Conservation (phyloP, 192 early-diverging fungal species). For the Coemansia asiatica region DNA sequence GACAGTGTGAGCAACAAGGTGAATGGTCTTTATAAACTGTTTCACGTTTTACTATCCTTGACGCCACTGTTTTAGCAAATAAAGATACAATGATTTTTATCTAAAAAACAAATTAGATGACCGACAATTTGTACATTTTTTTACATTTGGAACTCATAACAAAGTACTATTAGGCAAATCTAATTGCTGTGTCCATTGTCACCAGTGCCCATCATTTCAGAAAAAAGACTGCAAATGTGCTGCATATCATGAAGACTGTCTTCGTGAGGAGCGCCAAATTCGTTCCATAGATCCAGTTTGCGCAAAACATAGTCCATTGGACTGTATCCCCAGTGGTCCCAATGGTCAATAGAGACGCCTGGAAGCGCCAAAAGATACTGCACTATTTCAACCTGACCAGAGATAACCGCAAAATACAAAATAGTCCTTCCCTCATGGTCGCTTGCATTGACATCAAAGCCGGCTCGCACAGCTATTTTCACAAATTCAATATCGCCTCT, state of each 20-base stretch:
- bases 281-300: conserved; percentile 50
- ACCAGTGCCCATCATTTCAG: conserved; percentile 9
- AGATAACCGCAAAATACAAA: conserved; percentile 48
- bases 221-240: conserved; percentile 47
- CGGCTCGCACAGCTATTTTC: conserved; percentile 47
- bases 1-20: neutral
- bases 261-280: conserved; percentile 43
- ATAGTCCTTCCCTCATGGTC: conserved; percentile 52
- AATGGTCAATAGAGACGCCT: conserved; percentile 25
- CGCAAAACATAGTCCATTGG: conserved; percentile 50
- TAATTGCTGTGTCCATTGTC: neutral
- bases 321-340: conserved; percentile 53
- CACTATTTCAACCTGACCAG: conserved; percentile 52
- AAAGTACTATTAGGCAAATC: neutral
- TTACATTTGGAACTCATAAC: too few relatives aligned
- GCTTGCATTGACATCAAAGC: conserved; percentile 34
- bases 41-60: neutral
- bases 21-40: neutral
- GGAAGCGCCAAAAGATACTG: conserved; percentile 40
- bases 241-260: conserved; percentile 51
- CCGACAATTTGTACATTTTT: too few relatives aligned
- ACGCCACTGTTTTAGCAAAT: neutral
- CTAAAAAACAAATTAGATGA: too few relatives aligned
- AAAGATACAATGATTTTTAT: too few relatives aligned
- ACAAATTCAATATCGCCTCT: conserved; percentile 54